These are phyloP conservation scores for Posidonia australis DNA, from an alignment of 106 monocot genomes.

Conservation along the genomic window DNA sequence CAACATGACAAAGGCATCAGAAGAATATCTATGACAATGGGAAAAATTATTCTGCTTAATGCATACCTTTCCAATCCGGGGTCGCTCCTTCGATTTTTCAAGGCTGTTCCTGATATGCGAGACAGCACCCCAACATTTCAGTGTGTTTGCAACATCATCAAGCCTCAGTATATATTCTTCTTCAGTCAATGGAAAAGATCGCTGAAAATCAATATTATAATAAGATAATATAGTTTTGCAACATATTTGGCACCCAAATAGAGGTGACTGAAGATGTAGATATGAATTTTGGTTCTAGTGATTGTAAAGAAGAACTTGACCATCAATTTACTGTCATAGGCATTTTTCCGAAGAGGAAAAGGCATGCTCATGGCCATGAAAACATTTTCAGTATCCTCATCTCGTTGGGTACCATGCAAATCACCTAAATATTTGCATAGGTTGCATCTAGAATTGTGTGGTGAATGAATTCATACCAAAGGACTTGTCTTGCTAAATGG, in stretches of 20 bases:
- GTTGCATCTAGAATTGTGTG: not conserved
- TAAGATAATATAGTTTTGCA: not conserved
- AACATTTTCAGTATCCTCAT: not conserved
- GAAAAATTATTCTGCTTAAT: not conserved
- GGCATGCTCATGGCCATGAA: no score
- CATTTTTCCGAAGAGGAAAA: no score
- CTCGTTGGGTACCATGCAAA: not conserved
- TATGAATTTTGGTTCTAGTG: no score
- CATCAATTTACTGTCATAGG: no score
- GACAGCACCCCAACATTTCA: slow-evolving; percentile 98
- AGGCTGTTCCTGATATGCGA: slow-evolving; percentile 87
- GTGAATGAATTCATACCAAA: not conserved
- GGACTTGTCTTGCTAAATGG: not conserved
- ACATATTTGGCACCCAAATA: not conserved
- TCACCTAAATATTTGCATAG: not conserved
- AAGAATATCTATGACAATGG: not conserved
- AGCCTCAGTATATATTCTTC: slow-evolving; percentile 94
- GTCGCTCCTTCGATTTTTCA: slow-evolving; percentile 72
- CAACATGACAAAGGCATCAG: not conserved
- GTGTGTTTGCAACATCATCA: slow-evolving; percentile 82
- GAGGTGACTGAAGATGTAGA: not conserved
- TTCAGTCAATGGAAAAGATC: slow-evolving; percentile 93
- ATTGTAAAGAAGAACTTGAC: no score
- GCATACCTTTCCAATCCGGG: slow-evolving; percentile 87
- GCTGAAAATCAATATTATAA: slow-evolving; percentile 21